A percentile compares a stretch with the other conserved stretches of the same genome.
These are phyloP conservation scores for Datura wrightii DNA, from an alignment of 257 asterid genomes.

Conservation along the genomic window DNA sequence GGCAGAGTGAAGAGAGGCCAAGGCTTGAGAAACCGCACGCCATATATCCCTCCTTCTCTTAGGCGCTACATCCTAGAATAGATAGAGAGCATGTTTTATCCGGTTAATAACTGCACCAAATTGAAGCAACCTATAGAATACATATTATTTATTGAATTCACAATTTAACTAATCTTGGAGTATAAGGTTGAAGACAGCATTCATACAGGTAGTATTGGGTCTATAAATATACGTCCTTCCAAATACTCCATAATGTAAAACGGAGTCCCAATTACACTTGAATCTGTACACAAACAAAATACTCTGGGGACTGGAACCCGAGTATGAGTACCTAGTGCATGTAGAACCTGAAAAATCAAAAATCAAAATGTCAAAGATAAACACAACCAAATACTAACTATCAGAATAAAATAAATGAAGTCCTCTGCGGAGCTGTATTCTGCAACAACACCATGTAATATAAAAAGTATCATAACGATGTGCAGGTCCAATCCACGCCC, in stretches of 20 bases:
- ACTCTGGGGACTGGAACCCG: constrained; percentile 91
- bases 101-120: not conserved
- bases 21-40: constrained; percentile 79
- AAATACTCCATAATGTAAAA: constrained; percentile 97
- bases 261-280: constrained; percentile 86
- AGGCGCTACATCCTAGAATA: constrained; percentile 68
- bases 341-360: constrained; percentile 69
- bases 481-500: not conserved
- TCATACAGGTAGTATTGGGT: constrained; percentile 86
- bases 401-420: not conserved
- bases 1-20: constrained; percentile 85
- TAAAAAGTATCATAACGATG: not conserved
- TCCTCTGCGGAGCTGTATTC: not conserved
- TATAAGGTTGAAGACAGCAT: constrained; percentile 7
- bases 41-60: constrained; percentile 66
- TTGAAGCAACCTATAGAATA: not conserved
- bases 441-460: not conserved
- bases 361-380: constrained; percentile 26
- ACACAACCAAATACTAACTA: not conserved
- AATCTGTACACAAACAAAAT: constrained; percentile 82
- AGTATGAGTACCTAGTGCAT: constrained; percentile 77
- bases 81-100: constrained; percentile 20
- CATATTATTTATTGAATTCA: not conserved
- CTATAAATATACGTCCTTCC: constrained; percentile 88
- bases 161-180: constrained; percentile 13